Percentiles rank a stretch among this genome's conserved stretches.
Evolutionary conservation across 306 rosid genomes (phyloP).

Genomic region (Trichosanthes cucumerina): DNA sequence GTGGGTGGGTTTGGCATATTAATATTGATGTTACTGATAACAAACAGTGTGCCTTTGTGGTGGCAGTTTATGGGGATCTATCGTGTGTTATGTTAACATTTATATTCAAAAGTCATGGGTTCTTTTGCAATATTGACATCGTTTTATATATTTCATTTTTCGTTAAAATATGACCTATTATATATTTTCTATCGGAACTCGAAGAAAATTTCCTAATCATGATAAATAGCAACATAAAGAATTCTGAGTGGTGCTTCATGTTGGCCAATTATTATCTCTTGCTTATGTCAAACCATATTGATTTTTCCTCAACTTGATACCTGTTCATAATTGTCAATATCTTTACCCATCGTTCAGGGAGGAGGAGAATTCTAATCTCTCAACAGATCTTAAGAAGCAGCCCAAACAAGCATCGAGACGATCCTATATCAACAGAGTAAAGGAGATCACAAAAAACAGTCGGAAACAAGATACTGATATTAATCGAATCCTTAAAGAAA

Average conservation of each 20-base stretch:
- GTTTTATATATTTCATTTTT: background rate
- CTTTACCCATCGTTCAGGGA: conserved; percentile 18
- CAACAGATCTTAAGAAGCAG: conserved; percentile 28
- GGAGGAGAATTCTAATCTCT: conserved; percentile 29
- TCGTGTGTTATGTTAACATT: background rate
- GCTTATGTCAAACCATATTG: background rate
- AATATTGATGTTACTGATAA: background rate
- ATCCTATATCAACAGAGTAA: conserved; percentile 58
- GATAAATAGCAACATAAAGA: background rate
- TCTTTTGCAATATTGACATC: background rate
- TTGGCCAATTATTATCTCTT: background rate
- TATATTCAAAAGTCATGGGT: background rate
- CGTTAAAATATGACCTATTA: background rate
- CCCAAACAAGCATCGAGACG: conserved; percentile 47
- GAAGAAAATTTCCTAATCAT: background rate
- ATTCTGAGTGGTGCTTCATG: background rate
- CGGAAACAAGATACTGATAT: conserved; percentile 80
- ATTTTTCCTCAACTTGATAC: conserved; percentile 8
- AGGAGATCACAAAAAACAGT: conserved; percentile 77
- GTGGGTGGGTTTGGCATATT: background rate
- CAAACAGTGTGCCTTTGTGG: background rate
- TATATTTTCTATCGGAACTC: background rate
- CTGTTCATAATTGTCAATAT: conserved; percentile 11
- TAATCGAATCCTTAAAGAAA: conserved; percentile 64
- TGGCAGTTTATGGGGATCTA: background rate